Conservation (phyloP, 148 eudicot species). For the Diospyros kaki region DNA sequence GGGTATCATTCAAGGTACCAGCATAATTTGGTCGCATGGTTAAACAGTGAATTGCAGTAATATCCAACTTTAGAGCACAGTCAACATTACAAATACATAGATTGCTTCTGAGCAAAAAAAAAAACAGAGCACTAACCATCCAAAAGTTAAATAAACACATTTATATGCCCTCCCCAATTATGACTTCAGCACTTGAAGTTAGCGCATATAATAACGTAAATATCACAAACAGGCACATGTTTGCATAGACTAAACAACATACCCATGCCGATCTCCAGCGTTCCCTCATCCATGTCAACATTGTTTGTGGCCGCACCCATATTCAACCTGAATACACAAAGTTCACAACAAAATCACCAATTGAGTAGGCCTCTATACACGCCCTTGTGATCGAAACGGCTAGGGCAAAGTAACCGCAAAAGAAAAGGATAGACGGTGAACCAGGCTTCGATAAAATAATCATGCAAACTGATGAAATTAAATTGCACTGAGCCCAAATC, state of each 20-base stretch:
- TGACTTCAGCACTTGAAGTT: background rate
- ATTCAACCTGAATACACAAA: conserved; percentile 28
- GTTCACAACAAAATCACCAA: background rate
- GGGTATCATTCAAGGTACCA: background rate
- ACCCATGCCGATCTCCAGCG: conserved; percentile 97
- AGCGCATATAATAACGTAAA: background rate
- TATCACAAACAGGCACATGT: background rate
- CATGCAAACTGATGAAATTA: background rate
- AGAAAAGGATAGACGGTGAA: background rate
- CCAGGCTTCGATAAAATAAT: background rate
- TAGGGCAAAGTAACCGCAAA: background rate
- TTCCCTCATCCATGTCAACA: conserved; percentile 71
- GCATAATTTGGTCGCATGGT: background rate
- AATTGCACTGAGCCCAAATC: background rate
- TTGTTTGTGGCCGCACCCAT: conserved; percentile 63
- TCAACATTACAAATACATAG: background rate
- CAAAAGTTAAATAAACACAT: background rate
- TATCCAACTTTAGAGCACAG: too few species aligned
- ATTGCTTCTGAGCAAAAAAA: background rate
- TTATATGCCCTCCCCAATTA: background rate
- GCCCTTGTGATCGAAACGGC: background rate
- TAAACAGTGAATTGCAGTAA: background rate
- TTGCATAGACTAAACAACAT: conserved; percentile 21
- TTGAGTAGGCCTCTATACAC: background rate
- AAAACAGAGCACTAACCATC: background rate